A percentile compares a stretch with the other conserved stretches of the same genome.
Conservation (phyloP, 2,329 filamentous ascomycete genomes). For the Microsporum canis region DNA sequence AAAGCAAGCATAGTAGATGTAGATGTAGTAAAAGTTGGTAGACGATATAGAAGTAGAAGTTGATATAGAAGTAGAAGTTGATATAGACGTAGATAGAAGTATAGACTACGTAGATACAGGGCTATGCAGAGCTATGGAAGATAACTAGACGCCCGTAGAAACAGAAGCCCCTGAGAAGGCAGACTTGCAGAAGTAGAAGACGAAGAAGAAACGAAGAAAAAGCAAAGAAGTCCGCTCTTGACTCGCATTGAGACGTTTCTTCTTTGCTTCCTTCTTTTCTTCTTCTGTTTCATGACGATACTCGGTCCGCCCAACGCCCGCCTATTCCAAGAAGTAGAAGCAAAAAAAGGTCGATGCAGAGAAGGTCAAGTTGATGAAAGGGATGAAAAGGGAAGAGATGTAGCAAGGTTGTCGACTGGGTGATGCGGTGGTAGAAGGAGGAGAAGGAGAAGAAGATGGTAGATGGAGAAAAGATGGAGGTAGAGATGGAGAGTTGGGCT, state of each 20-base stretch:
- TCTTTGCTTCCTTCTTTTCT: no score
- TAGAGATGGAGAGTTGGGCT: slow-evolving; percentile 15
- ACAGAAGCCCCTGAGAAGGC: neutral
- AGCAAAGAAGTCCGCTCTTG: neutral
- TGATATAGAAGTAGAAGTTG: neutral
- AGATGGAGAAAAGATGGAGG: neutral
- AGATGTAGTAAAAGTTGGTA: neutral
- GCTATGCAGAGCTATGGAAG: neutral
- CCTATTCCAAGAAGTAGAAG: no score
- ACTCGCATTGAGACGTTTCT: neutral
- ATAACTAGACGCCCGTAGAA: neutral
- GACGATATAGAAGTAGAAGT: neutral
- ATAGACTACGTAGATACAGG: neutral
- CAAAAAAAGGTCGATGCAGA: no score
- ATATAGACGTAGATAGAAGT: neutral
- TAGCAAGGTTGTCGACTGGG: no score
- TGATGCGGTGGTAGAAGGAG: no score
- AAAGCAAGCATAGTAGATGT: neutral
- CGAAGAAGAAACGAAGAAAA: neutral
- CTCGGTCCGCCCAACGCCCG: no score
- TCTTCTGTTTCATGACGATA: no score
- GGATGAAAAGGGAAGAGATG: no score
- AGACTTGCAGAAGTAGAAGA: neutral
- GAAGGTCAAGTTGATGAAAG: no score
- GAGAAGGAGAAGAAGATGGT: neutral